These are phyloP conservation scores for Amphichorda felina DNA, from an alignment of 2,329 filamentous ascomycete species.

Conservation along the genomic window DNA sequence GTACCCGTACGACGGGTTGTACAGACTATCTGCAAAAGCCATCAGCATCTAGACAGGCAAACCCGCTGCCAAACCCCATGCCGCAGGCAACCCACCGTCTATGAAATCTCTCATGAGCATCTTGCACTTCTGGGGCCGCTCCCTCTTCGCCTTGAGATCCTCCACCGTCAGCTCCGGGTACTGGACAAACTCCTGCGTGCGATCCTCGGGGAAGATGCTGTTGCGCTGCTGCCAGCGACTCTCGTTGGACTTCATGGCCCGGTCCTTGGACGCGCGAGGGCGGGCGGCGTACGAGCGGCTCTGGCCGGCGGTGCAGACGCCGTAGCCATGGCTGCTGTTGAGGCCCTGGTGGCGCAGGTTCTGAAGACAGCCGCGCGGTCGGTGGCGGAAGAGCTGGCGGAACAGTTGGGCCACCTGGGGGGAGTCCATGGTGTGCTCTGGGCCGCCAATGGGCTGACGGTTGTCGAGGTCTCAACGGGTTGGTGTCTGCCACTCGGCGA, in stretches of 20 bases:
- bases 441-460: too few species aligned
- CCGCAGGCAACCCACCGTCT: constrained; percentile 48
- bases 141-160: constrained; percentile 57
- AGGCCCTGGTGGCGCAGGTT: constrained; percentile 6
- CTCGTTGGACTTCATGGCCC: constrained; percentile 40
- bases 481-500: background rate
- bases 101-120: constrained; percentile 98
- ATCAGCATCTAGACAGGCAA: background rate
- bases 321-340: background rate
- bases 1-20: constrained; percentile 91
- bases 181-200: constrained; percentile 65
- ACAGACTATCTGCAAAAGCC: constrained; percentile 67
- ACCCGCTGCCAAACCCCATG: too few species aligned
- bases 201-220: constrained; percentile 63
- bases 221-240: constrained; percentile 80
- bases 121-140: constrained; percentile 79
- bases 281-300: constrained; percentile 15
- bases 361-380: constrained; percentile 18
- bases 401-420: constrained; percentile 68
- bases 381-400: constrained; percentile 70
- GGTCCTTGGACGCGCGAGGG: constrained; percentile 17
- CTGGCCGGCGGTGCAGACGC: constrained; percentile 6
- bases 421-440: constrained; percentile 57
- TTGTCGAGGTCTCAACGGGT: too few species aligned
- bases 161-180: constrained; percentile 81